phyloP scores from a whole-genome alignment of 306 rosid genomes.

The Canavalia ensiformis region DNA sequence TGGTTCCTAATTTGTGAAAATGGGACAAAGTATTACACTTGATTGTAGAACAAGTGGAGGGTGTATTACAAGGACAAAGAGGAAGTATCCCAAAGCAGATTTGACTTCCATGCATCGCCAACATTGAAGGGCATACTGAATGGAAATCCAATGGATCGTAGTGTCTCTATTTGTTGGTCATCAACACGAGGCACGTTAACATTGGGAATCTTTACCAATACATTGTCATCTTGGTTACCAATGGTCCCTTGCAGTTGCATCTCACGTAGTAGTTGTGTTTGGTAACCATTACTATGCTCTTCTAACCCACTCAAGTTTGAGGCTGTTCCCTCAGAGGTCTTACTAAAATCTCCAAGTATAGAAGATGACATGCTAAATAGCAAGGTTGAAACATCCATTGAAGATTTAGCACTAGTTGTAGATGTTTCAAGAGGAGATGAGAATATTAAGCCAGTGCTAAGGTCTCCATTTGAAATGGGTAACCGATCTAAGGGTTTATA shows the following conservation, averaged over 20 bases:
- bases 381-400: conserved; percentile 72
- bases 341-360: conserved; percentile 56
- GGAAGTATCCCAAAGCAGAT: conserved; percentile 77
- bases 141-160: conserved; percentile 61
- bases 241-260: conserved; percentile 48
- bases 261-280: conserved; percentile 48
- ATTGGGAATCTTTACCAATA: conserved; percentile 54
- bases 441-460: conserved; percentile 49
- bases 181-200: conserved; percentile 49
- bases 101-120: conserved; percentile 80
- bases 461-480: conserved; percentile 58
- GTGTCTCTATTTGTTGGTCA: conserved; percentile 59
- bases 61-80: conserved; percentile 72
- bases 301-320: conserved; percentile 53
- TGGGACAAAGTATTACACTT: conserved; percentile 63
- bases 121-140: conserved; percentile 54
- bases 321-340: conserved; percentile 44
- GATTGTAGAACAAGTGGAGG: conserved; percentile 62
- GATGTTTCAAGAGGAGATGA: conserved; percentile 58
- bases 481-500: conserved; percentile 57
- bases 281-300: conserved; percentile 53
- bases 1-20: conserved; percentile 42
- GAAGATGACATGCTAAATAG: conserved; percentile 82
- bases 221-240: conserved; percentile 31
- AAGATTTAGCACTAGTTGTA: conserved; percentile 34